Conservation (phyloP, 1,284 basidiomycete genomes). For the Fistulinella cinereoalba region DNA sequence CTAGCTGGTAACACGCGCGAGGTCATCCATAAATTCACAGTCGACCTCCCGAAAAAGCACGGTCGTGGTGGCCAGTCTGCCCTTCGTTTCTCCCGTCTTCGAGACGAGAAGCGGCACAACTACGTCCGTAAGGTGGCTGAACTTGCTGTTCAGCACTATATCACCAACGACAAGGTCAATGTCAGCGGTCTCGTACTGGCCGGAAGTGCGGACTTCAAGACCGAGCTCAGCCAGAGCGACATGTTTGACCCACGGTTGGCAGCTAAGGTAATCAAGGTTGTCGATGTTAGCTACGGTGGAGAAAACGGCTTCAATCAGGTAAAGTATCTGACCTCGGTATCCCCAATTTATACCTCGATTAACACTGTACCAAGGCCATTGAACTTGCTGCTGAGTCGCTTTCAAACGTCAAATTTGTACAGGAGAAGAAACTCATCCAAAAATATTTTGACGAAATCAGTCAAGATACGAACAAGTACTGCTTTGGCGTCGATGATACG, state of each 20-base stretch:
- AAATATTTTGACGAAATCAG: conserved; percentile 99
- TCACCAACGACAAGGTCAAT: conserved; percentile 98
- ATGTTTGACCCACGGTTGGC: conserved; percentile 90
- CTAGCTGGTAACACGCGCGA: conserved; percentile 97
- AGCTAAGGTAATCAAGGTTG: conserved; percentile 94
- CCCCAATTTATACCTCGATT: conserved; percentile 1
- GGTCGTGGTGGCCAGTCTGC: conserved; percentile 99
- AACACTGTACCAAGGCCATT: conserved; percentile 67
- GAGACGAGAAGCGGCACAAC: conserved; percentile 99
- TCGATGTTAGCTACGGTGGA: conserved; percentile 98
- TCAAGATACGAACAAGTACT: conserved; percentile 95
- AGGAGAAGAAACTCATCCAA: conserved; percentile 97
- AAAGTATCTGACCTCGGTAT: conserved; percentile 11
- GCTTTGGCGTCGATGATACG: conserved; percentile 97
- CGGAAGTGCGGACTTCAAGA: conserved; percentile 99
- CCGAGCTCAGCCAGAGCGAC: conserved; percentile 93
- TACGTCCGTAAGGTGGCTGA: conserved; percentile 99
- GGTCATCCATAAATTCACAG: conserved; percentile 96
- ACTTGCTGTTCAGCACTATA: conserved; percentile 95
- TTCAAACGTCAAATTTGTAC: conserved; percentile 98
- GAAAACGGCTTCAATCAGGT: conserved; percentile 99
- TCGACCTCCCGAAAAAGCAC: conserved; percentile 99
- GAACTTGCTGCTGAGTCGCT: conserved; percentile 95
- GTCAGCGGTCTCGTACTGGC: conserved; percentile 96
- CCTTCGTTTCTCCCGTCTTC: conserved; percentile 98